phyloP scores from a whole-genome alignment of 116 monocot species.

The Papilionanthe hybrid region DNA sequence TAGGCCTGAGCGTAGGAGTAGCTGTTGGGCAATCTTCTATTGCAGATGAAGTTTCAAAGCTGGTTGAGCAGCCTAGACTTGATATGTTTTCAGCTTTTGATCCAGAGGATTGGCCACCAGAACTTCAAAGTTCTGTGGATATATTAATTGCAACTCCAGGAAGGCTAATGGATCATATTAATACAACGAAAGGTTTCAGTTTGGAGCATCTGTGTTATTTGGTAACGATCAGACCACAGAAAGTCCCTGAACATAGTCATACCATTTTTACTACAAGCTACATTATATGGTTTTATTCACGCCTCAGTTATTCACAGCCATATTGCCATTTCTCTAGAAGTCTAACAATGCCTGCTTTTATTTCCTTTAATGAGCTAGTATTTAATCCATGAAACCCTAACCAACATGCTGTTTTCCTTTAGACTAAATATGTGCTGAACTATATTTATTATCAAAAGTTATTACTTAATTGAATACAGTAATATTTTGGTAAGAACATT shows the following conservation, averaged over 20 bases:
- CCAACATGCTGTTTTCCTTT: background rate
- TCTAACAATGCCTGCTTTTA: background rate
- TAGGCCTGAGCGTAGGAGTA: conserved; percentile 76
- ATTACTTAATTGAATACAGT: background rate
- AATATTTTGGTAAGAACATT: background rate
- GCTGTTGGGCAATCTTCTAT: conserved; percentile 97
- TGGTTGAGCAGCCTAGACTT: conserved; percentile 57
- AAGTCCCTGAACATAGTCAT: background rate
- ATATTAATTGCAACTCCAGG: conserved; percentile 97
- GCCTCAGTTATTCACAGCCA: background rate
- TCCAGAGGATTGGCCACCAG: conserved; percentile 40
- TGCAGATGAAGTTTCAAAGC: conserved; percentile 65
- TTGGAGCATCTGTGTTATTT: conserved; percentile 83
- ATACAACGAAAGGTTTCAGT: conserved; percentile 88
- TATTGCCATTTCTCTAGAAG: background rate
- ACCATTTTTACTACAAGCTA: background rate
- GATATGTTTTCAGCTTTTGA: conserved; percentile 53
- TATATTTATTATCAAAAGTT: background rate
- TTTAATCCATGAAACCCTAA: background rate
- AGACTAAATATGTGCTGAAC: background rate
- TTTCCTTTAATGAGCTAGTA: background rate
- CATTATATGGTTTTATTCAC: background rate
- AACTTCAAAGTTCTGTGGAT: conserved; percentile 65
- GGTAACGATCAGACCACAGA: conserved; percentile 29
- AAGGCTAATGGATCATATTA: conserved; percentile 92